phyloP scores from a whole-genome alignment of 2,329 filamentous ascomycete genomes.

The Diaporthe sp. region DNA sequence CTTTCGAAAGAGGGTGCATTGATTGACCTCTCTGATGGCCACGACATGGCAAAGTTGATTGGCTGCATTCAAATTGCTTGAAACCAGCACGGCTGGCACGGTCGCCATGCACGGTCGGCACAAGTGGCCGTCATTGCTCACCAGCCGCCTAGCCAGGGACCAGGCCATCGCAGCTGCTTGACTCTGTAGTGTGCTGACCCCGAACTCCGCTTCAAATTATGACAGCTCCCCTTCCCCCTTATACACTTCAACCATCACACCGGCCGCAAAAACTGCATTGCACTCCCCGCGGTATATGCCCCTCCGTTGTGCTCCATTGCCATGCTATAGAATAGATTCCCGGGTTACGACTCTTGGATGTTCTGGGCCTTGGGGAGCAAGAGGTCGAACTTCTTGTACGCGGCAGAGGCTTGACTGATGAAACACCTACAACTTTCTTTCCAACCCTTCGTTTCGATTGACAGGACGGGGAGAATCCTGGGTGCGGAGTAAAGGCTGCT shows the following conservation, averaged over 20 bases:
- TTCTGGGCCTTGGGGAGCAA: not conserved
- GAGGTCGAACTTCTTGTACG: not conserved
- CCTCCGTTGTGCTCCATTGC: not conserved
- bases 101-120: no score
- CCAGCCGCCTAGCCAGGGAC: not conserved
- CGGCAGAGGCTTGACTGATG: not conserved
- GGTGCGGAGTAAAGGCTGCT: constrained; percentile 20
- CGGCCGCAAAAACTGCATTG: not conserved
- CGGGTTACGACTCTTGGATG: not conserved
- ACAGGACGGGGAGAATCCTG: not conserved
- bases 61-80: no score
- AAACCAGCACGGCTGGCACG: no score
- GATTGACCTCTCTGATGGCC: no score
- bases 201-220: not conserved
- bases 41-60: no score
- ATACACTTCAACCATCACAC: not conserved
- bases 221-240: not conserved
- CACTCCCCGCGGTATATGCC: not conserved
- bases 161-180: not conserved
- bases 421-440: not conserved
- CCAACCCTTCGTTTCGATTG: not conserved
- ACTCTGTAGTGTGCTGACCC: not conserved
- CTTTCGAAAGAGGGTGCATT: no score
- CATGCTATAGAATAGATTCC: not conserved
- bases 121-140: no score